phyloP scores from a whole-genome alignment of 768 basidiomycete genomes.

The Tubosaeta sp. region DNA sequence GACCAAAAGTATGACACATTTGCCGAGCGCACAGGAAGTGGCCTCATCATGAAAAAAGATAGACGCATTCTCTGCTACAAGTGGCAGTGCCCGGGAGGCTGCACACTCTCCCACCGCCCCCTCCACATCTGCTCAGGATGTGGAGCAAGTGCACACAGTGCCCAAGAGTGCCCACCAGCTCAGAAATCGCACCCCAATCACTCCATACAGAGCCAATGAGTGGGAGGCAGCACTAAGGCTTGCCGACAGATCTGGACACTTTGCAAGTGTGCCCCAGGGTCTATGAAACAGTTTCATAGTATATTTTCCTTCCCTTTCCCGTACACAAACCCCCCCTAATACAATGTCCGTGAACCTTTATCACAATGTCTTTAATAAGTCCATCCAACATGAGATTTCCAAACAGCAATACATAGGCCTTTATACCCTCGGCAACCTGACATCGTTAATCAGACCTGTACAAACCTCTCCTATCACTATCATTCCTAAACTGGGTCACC shows the following conservation, averaged over 20 bases:
- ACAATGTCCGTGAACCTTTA: conserved; percentile 1
- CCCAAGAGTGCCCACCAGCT: conserved; percentile 5
- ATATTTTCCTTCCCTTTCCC: conserved; percentile 1
- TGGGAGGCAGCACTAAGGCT: neutral
- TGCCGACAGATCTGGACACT: neutral
- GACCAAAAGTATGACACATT: neutral
- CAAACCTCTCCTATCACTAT: neutral
- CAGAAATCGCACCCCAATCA: neutral
- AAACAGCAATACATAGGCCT: neutral
- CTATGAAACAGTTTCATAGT: neutral
- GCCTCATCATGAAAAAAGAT: conserved; percentile 13
- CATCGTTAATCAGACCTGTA: neutral
- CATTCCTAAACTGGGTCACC: neutral
- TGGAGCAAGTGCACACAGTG: neutral
- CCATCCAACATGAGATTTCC: neutral
- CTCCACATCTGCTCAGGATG: conserved; percentile 12
- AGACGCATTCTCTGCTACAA: neutral
- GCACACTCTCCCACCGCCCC: neutral
- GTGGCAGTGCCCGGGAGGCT: conserved; percentile 1
- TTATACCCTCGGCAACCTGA: neutral
- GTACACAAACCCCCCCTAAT: conserved; percentile 9
- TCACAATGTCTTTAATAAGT: neutral
- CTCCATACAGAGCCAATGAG: conserved; percentile 1
- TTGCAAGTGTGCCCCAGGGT: neutral
- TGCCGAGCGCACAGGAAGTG: neutral